Evolutionary conservation across 139 green algal species (phyloP), one percentile per base, ranked within the genome.

Genomic region (Micromonas pusilla): DNA sequence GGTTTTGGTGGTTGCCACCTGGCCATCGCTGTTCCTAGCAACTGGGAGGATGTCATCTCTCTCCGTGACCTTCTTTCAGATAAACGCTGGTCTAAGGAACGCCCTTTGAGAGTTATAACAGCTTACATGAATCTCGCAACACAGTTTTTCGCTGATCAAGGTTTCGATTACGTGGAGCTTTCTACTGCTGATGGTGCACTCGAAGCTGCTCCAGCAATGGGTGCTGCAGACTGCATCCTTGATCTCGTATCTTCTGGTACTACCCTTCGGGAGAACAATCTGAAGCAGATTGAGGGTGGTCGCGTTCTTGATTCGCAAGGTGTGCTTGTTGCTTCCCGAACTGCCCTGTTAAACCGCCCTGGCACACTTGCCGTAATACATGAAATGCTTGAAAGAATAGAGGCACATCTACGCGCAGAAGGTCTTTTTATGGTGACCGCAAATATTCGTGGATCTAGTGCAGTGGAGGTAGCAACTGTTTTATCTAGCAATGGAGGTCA

Each of bases 261-360:
- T 0, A 99, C 95, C 1, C 85, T 99, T 72, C 88, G 93, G 54
- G 95, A 99, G 83, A 99, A 99, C 88, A 98, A 98, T 85, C 85
- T 99, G 65, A 94, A 92, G 80, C 83, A 97, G 77, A 73, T 84
- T 38, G 79, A 90, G 62, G 92, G 92, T 63, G 93, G 88, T 36
- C 83, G 53, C 26, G 91, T 98, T 57, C 72, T 98, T 37, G 77
- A 94, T 32, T 63, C n/a, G 16, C 76, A 97, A 85, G 92, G 91
- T 6, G 84, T 90, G 25, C 84, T 98, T 39, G 91, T 98, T 28
- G 94, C 88, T 65, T 94, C 90, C 85, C 82, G 85, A 36, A 75
- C 81, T 6, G 88, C 89, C 1, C 83, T 94, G 79, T 82, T 91
- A 28, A 79, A 88, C 52, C 72, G 71, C 20, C 36, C 36, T 77